Conservation (phyloP, 2,329 filamentous ascomycete genomes). For the Aspergillus oerlinghausenensis region DNA sequence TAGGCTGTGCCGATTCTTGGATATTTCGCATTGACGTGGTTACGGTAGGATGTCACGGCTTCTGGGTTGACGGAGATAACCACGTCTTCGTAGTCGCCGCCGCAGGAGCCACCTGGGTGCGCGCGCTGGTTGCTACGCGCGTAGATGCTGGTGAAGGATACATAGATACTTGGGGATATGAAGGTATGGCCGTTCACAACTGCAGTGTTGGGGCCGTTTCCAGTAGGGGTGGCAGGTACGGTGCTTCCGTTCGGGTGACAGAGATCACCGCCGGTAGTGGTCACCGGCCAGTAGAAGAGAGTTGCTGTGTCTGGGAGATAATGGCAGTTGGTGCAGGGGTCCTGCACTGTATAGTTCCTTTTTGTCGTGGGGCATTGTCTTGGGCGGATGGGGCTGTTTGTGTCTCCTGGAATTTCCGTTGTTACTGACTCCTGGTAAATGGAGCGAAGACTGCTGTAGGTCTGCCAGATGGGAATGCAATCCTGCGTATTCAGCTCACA, state of each 20-base stretch:
- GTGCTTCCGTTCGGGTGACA: conserved; percentile 18
- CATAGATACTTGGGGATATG: conserved; percentile 17
- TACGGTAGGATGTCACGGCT: conserved; percentile 13
- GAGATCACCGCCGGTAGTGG: conserved; percentile 13
- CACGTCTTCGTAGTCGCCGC: conserved; percentile 12
- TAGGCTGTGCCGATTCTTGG: conserved; percentile 18
- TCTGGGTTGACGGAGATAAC: conserved; percentile 15
- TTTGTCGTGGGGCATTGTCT: conserved; percentile 10
- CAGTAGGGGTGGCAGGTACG: conserved; percentile 10
- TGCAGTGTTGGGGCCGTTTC: conserved; percentile 15
- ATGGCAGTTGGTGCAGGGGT: conserved; percentile 18
- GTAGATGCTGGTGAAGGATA: conserved; percentile 21
- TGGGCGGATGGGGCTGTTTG: conserved; percentile 15
- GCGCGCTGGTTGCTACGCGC: conserved; percentile 17
- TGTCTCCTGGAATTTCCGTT: conserved; percentile 13
- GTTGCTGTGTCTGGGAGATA: conserved; percentile 18
- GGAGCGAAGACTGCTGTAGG: conserved; percentile 10
- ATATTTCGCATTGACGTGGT: conserved; percentile 19
- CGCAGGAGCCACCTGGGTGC: conserved; percentile 15
- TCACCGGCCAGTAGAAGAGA: conserved; percentile 23
- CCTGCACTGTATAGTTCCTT: conserved; percentile 11
- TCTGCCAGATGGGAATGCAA: conserved; percentile 20
- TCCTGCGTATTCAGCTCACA: conserved; percentile 14
- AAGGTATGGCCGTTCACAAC: conserved; percentile 17
- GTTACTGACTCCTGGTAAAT: conserved; percentile 6